Conservation (phyloP, 768 basidiomycete genomes). For the Zangia roseola region DNA sequence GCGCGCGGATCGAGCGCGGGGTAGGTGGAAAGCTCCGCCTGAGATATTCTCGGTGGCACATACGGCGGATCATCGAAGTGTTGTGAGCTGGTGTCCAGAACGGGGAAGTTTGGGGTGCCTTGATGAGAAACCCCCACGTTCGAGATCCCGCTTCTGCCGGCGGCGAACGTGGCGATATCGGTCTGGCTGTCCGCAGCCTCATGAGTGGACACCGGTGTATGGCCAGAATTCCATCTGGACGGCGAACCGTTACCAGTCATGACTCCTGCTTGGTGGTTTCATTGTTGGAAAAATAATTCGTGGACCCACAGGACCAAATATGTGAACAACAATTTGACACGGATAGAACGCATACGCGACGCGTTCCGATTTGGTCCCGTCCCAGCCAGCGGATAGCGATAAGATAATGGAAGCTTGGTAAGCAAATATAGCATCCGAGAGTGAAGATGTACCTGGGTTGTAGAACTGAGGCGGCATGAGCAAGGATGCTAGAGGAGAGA, state of each 20-base stretch:
- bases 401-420: conserved; percentile 24
- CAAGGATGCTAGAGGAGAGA: background rate
- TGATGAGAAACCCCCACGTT: conserved; percentile 12
- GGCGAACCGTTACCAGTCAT: conserved; percentile 25
- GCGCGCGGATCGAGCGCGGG: conserved; percentile 14
- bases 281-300: conserved; percentile 28
- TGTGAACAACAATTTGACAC: conserved; percentile 19
- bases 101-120: conserved; percentile 6
- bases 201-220: background rate
- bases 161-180: conserved; percentile 14
- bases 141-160: conserved; percentile 13
- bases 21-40: conserved; percentile 17
- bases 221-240: conserved; percentile 12
- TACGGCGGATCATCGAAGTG: conserved; percentile 30
- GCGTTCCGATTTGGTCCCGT: conserved; percentile 7
- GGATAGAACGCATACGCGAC: conserved; percentile 11
- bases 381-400: conserved; percentile 13
- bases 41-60: conserved; percentile 26
- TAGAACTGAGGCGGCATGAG: background rate
- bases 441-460: conserved; percentile 1
- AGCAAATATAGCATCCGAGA: conserved; percentile 17
- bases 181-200: conserved; percentile 18
- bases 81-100: conserved; percentile 14
- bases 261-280: conserved; percentile 19
- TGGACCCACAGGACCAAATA: conserved; percentile 38